Conservation (phyloP, 768 basidiomycete species). For the Calocybe gangraenosa region DNA sequence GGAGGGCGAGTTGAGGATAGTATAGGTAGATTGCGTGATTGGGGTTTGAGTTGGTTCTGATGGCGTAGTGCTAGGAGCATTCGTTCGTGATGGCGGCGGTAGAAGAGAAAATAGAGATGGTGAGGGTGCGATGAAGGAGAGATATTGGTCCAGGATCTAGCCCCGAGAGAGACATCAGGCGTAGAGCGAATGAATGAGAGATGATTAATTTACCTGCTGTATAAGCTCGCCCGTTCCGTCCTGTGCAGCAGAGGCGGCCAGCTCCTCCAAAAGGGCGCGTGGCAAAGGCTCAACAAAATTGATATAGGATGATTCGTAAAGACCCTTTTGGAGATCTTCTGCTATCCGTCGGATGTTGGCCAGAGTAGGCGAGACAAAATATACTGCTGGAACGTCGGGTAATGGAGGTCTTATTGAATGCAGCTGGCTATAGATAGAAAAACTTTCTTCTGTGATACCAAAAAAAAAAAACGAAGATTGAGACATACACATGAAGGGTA, state of each 20-base stretch:
- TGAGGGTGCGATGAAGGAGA: slow-evolving; percentile 94
- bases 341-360: slow-evolving; percentile 87
- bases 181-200: neutral
- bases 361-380: slow-evolving; percentile 91
- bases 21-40: slow-evolving; percentile 61
- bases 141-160: slow-evolving; percentile 93
- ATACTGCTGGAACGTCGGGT: slow-evolving; percentile 94
- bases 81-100: slow-evolving; percentile 43
- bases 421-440: slow-evolving; percentile 60
- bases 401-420: slow-evolving; percentile 86
- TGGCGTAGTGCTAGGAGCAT: slow-evolving; percentile 29
- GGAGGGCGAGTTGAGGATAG: slow-evolving; percentile 85
- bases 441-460: neutral
- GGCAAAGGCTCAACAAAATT: slow-evolving; percentile 94
- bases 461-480: neutral
- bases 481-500: slow-evolving; percentile 90
- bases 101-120: slow-evolving; percentile 90
- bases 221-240: slow-evolving; percentile 81
- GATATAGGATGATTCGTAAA: slow-evolving; percentile 92
- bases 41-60: slow-evolving; percentile 25
- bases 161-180: slow-evolving; percentile 8
- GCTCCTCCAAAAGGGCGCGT: slow-evolving; percentile 85
- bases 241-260: slow-evolving; percentile 83
- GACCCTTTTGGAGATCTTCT: slow-evolving; percentile 82
- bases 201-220: slow-evolving; percentile 51